These are phyloP conservation scores for Fusarium cicatricum DNA, from an alignment of 2,329 filamentous ascomycete genomes.

Conservation along the genomic window DNA sequence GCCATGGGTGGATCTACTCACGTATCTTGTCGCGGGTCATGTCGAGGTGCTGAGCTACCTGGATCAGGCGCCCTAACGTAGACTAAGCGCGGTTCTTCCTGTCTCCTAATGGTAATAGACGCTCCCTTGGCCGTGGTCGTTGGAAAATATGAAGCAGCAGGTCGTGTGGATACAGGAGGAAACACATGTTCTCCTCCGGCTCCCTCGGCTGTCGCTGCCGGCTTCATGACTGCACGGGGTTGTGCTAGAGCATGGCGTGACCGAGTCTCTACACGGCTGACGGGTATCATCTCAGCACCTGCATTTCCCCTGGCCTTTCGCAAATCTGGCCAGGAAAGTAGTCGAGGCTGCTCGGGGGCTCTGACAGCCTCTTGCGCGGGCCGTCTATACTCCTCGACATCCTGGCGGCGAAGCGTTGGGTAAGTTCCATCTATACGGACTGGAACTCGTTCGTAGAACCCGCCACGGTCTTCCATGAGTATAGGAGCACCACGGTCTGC, in stretches of 20 bases:
- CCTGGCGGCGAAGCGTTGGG: slow-evolving; percentile 17
- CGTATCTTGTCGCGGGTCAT: slow-evolving; percentile 38
- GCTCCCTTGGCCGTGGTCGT: too few relatives aligned
- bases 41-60: slow-evolving; percentile 11
- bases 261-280: slow-evolving; percentile 18
- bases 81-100: slow-evolving; percentile 10
- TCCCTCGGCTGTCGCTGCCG: slow-evolving; percentile 4
- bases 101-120: too few relatives aligned
- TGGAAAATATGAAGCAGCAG: too few relatives aligned
- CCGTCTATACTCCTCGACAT: slow-evolving; percentile 24
- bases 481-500: slow-evolving; percentile 46
- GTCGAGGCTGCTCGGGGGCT: slow-evolving; percentile 25
- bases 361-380: slow-evolving; percentile 16
- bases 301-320: slow-evolving; percentile 28
- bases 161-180: too few relatives aligned
- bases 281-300: slow-evolving; percentile 33
- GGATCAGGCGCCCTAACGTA: slow-evolving; percentile 13
- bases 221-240: slow-evolving; percentile 13
- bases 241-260: slow-evolving; percentile 16
- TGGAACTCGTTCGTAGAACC: slow-evolving; percentile 48
- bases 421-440: slow-evolving; percentile 20
- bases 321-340: slow-evolving; percentile 34
- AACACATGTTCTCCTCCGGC: slow-evolving; percentile 1
- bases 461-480: slow-evolving; percentile 52
- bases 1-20: slow-evolving; percentile 24